These are phyloP conservation scores for Staphylotrichum tortipilum DNA, from an alignment of 495 filamentous ascomycete species.

Conservation along the genomic window DNA sequence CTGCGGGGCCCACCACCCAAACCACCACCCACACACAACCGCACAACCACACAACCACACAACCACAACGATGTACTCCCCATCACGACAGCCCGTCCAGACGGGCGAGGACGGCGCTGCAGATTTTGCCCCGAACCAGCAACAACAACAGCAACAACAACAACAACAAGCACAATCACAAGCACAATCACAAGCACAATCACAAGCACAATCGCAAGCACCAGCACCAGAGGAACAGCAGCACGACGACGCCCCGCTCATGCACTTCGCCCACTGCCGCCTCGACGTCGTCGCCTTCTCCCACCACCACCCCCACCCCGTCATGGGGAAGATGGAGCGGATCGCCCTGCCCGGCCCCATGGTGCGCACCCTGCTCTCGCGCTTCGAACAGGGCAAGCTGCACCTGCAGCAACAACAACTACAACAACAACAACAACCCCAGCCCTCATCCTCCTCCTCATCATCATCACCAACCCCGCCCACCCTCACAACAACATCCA, in stretches of 20 bases:
- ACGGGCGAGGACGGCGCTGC: background rate
- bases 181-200: background rate
- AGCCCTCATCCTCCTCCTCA: background rate
- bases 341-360: constrained; percentile 15
- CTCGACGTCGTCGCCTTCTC: constrained; percentile 8
- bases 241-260: background rate
- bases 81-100: background rate
- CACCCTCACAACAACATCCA: background rate
- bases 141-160: background rate
- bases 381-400: background rate
- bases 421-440: background rate
- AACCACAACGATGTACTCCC: background rate
- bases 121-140: background rate
- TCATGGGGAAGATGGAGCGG: constrained; percentile 9
- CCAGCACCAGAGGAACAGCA: too few relatives aligned
- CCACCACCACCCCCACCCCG: background rate
- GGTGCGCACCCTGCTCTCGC: constrained; percentile 13
- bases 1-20: too few relatives aligned
- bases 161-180: background rate
- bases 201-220: background rate
- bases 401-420: background rate
- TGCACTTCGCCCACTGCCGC: constrained; percentile 21
- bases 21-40: background rate
- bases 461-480: background rate
- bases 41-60: background rate